Evolutionary conservation across 345 rosid species (phyloP).

Genomic region (Cardamine resedifolia): DNA sequence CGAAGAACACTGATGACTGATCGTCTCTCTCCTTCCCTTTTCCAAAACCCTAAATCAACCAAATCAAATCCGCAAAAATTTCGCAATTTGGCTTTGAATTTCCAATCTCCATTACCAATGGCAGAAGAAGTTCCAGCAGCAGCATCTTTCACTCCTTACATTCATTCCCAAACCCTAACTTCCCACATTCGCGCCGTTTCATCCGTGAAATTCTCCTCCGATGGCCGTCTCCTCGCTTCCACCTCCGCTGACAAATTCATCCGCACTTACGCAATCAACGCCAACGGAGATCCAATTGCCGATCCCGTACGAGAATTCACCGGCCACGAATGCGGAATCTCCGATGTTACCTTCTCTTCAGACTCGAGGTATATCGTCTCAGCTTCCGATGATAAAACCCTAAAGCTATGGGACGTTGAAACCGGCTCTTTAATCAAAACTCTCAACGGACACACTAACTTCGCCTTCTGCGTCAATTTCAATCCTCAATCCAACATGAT

Average conservation of each 20-base stretch:
- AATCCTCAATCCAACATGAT: slow-evolving; percentile 86
- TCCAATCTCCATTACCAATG: neutral
- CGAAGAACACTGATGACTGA: neutral
- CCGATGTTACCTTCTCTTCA: slow-evolving; percentile 87
- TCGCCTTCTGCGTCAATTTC: slow-evolving; percentile 79
- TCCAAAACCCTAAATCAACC: slow-evolving; percentile 25
- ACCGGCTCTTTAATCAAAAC: slow-evolving; percentile 66
- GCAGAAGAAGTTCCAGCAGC: slow-evolving; percentile 30
- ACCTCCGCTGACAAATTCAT: slow-evolving; percentile 87
- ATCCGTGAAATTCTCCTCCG: slow-evolving; percentile 82
- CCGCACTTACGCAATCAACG: slow-evolving; percentile 61
- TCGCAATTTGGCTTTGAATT: neutral
- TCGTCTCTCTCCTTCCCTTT: slow-evolving; percentile 1
- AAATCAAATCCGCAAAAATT: neutral
- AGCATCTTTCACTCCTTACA: slow-evolving; percentile 60
- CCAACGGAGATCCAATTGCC: slow-evolving; percentile 33
- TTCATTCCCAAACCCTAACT: slow-evolving; percentile 70
- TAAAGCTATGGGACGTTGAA: slow-evolving; percentile 88
- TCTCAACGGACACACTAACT: slow-evolving; percentile 78
- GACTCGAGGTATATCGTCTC: slow-evolving; percentile 87
- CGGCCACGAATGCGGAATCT: slow-evolving; percentile 80
- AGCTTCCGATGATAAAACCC: slow-evolving; percentile 89
- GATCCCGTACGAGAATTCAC: slow-evolving; percentile 53
- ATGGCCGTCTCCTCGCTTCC: slow-evolving; percentile 85
- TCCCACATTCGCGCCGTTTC: slow-evolving; percentile 70